These are phyloP conservation scores for Xerocomus potaroensis DNA, from an alignment of 768 basidiomycete genomes.

Conservation along the genomic window DNA sequence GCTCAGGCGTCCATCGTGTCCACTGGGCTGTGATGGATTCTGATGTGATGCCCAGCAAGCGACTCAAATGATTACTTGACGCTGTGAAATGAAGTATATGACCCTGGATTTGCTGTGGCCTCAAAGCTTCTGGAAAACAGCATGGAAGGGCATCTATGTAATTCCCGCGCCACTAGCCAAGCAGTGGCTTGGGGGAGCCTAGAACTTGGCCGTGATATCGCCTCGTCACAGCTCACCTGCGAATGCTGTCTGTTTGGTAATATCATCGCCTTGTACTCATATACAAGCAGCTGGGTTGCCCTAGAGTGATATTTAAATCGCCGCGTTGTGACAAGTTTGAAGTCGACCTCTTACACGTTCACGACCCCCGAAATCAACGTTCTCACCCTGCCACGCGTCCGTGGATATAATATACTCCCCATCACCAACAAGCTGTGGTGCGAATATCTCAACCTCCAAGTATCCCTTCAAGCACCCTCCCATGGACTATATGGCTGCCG, in stretches of 20 bases:
- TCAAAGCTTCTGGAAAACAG: constrained; percentile 1
- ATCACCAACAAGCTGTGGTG: not conserved
- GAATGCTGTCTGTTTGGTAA: too few relatives aligned
- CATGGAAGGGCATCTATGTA: not conserved
- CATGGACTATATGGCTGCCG: constrained; percentile 7
- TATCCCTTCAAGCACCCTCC: not conserved
- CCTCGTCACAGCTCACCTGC: not conserved
- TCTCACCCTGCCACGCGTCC: not conserved
- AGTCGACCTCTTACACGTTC: not conserved
- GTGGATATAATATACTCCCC: constrained; percentile 12
- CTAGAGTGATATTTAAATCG: not conserved
- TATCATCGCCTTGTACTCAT: too few relatives aligned
- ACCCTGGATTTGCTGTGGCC: not conserved
- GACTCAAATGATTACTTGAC: not conserved
- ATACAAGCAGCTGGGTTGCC: not conserved
- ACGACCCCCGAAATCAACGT: constrained; percentile 2
- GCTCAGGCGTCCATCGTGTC: not conserved
- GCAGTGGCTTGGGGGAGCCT: too few relatives aligned
- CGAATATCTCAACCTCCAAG: not conserved
- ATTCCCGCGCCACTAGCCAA: not conserved
- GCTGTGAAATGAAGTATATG: not conserved
- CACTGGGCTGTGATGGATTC: not conserved
- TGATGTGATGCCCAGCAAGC: constrained; percentile 1
- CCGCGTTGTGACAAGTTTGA: too few relatives aligned
- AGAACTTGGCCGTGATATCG: too few relatives aligned